phyloP scores from a whole-genome alignment of 352 stramenopile genomes.

The Pythium biforme region DNA sequence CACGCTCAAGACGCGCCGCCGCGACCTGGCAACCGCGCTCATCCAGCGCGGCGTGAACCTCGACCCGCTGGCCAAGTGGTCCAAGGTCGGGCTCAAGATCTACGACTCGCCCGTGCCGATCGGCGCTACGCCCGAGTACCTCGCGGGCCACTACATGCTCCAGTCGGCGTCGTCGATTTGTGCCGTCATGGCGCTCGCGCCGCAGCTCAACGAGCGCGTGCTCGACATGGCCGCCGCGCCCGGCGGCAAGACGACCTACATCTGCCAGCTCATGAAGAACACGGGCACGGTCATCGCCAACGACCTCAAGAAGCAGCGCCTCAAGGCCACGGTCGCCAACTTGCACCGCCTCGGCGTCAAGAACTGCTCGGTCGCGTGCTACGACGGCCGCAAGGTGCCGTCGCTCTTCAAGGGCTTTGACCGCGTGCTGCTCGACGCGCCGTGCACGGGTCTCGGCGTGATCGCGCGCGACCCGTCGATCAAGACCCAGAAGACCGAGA shows the following conservation, averaged over 20 bases:
- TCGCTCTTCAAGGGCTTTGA: conserved; percentile 96
- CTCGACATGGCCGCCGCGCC: conserved; percentile 98
- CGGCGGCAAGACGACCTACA: conserved; percentile 99
- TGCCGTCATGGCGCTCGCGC: conserved; percentile 96
- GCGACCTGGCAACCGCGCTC: conserved; percentile 97
- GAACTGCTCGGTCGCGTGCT: conserved; percentile 97
- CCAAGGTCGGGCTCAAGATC: conserved; percentile 99
- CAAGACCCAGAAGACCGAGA: conserved; percentile 97
- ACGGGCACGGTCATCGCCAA: conserved; percentile 98
- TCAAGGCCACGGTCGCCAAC: conserved; percentile 98
- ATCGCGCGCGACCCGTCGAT: conserved; percentile 98
- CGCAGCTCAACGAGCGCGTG: conserved; percentile 96
- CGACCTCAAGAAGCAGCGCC: conserved; percentile 97
- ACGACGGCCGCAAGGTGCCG: conserved; percentile 95
- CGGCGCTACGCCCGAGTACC: conserved; percentile 99
- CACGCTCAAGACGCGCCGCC: conserved; percentile 98
- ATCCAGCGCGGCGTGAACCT: conserved; percentile 99
- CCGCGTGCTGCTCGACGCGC: conserved; percentile 97
- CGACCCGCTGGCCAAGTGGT: conserved; percentile 98
- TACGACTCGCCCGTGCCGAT: conserved; percentile 98
- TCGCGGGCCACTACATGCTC: conserved; percentile 99
- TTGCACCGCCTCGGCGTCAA: conserved; percentile 98
- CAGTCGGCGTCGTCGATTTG: conserved; percentile 98
- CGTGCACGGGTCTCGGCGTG: conserved; percentile 97
- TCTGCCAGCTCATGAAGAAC: conserved; percentile 99